Percentiles rank a stretch among this genome's conserved stretches.
phyloP scores from a whole-genome alignment of 345 rosid genomes.

The Stellera chamaejasme region DNA sequence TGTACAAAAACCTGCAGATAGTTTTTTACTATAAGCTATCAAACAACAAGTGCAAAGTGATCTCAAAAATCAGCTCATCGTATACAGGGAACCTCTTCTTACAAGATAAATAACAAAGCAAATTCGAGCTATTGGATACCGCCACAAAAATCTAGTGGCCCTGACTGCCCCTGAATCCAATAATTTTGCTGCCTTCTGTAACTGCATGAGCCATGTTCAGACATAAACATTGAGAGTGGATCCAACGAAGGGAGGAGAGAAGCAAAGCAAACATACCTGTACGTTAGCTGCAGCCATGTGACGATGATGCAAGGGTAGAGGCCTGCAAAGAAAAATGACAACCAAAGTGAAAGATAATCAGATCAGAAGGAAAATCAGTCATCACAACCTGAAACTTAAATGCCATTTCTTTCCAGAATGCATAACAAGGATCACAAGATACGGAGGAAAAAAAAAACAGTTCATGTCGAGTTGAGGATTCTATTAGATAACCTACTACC shows the following conservation, averaged over 20 bases:
- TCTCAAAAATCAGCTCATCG: no score
- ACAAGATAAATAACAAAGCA: constrained; percentile 81
- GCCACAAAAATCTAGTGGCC: constrained; percentile 96
- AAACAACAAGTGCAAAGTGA: not conserved
- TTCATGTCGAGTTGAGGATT: no score
- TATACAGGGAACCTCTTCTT: constrained; percentile 11
- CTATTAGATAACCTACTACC: no score
- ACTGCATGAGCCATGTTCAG: constrained; percentile 33
- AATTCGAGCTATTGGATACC: constrained; percentile 86
- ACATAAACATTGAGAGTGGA: constrained; percentile 8
- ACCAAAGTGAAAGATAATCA: no score
- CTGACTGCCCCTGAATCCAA: constrained; percentile 94
- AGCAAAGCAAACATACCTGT: constrained; percentile 39
- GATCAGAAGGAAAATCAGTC: no score
- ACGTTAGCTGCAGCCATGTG: constrained; percentile 73
- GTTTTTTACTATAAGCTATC: constrained; percentile 11
- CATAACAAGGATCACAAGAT: no score
- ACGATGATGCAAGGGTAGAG: constrained; percentile 87
- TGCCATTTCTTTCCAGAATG: no score
- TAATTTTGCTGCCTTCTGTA: constrained; percentile 87
- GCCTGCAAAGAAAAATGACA: constrained; percentile 38
- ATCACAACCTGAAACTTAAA: no score
- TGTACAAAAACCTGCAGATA: constrained; percentile 86
- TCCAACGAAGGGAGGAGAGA: not conserved
- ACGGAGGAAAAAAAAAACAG: no score